Base-by-base conservation (phyloP, 495 filamentous ascomycete species). In the Tuber aestivum region DNA sequence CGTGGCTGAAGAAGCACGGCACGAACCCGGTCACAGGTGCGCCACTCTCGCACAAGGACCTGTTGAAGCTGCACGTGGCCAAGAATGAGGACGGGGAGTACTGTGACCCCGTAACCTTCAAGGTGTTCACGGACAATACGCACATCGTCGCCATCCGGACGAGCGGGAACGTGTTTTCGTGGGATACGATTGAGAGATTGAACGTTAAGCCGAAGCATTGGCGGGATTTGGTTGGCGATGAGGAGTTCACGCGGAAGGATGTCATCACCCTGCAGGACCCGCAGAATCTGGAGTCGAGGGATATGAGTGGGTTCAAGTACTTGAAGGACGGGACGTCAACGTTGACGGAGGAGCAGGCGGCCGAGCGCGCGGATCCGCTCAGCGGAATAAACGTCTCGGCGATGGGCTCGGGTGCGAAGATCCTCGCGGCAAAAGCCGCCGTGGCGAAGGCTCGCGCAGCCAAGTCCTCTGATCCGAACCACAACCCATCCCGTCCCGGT, bases 191-290 rank as follows among this genome's bases (percentile, higher is more conserved):
- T 18, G 93, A 98, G 83, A 88, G 93, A 77, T 88, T 98, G 83
- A 99, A 99, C 85, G 91, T 98, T 84, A 99, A 98, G 86, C 89
- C 94, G 72, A 99, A 97, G 89, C 90, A 96, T 86, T 99, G 95
- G 95, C 87, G 87, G 72, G 95, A 99, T 84, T 85, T 99, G 8
- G 90, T 98, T 23, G 93, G 90, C 80, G 95, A 98, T 78, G 88
- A 88, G 76, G 93, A 95, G 76, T 99, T 99, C 80, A 87, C 87
- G 65, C 89, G 96, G 74, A 93, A 92, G 80, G 95, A 99, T 83
- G 95, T 99, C 80, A 94, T 99, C 83, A 97, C 94, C 1, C 85
- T 99, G 9, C 95, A 99, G 83, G 96, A 99, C 84, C 96, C 95
- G 41, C 94, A 97, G 82, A 97, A 97, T 83, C 87, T 97, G 72